These are phyloP conservation scores for Passiflora organensis DNA, from an alignment of 345 rosid species.

Conservation along the genomic window DNA sequence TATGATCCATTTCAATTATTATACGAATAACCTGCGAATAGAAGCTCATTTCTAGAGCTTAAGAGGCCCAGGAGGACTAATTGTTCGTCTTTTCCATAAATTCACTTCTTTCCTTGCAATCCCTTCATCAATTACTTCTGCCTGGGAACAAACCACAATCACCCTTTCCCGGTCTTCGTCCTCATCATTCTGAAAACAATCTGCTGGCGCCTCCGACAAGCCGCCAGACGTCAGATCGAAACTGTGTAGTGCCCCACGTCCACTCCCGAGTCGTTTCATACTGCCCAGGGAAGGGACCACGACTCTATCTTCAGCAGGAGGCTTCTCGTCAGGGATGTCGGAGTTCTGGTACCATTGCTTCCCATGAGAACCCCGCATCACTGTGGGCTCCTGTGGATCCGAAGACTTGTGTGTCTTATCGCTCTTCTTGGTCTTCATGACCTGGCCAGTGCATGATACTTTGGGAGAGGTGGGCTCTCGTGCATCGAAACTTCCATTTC, in stretches of 20 bases:
- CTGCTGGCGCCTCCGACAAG: not conserved
- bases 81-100: conserved; percentile 22
- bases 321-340: not conserved
- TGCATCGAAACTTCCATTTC: conserved; percentile 29
- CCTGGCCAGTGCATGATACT: conserved; percentile 39
- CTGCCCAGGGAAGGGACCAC: conserved; percentile 12
- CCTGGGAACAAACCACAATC: not conserved
- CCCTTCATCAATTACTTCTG: not conserved
- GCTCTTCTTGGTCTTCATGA: conserved; percentile 25
- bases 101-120: conserved; percentile 16
- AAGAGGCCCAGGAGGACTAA: conserved; percentile 16
- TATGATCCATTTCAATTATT: too few species aligned
- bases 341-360: conserved; percentile 1
- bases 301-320: not conserved
- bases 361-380: not conserved
- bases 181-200: not conserved
- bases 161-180: conserved; percentile 1
- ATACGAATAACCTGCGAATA: too few species aligned
- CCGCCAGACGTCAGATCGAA: conserved; percentile 25
- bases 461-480: conserved; percentile 38
- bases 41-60: conserved; percentile 1
- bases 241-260: conserved; percentile 15
- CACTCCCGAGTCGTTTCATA: conserved; percentile 22
- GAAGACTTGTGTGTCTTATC: conserved; percentile 1
- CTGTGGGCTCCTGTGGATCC: not conserved